These are phyloP conservation scores for Exophiala alcalophila DNA, from an alignment of 2,329 filamentous ascomycete species.

Conservation along the genomic window DNA sequence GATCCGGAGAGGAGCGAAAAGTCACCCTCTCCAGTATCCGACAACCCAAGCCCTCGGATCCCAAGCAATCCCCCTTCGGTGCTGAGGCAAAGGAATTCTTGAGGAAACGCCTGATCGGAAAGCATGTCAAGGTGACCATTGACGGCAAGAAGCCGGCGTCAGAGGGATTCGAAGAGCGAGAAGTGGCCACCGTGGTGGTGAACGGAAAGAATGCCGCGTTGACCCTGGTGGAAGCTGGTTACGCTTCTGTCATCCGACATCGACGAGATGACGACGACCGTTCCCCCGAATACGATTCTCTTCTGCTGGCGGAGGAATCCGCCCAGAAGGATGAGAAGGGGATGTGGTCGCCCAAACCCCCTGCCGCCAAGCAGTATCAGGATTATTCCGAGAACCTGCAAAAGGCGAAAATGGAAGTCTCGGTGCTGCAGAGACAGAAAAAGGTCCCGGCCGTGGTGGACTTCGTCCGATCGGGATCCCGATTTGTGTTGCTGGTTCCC, in stretches of 20 bases:
- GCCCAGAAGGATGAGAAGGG: conserved; percentile 88
- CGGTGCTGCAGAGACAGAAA: conserved; percentile 83
- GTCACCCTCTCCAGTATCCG: conserved; percentile 90
- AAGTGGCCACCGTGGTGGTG: conserved; percentile 82
- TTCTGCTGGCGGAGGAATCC: conserved; percentile 45
- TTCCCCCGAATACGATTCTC: conserved; percentile 81
- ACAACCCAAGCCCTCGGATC: conserved; percentile 84
- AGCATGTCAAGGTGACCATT: conserved; percentile 84
- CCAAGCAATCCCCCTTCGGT: conserved; percentile 81
- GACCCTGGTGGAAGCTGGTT: conserved; percentile 83
- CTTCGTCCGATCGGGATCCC: conserved; percentile 94
- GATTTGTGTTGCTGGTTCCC: conserved; percentile 88
- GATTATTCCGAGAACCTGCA: conserved; percentile 91
- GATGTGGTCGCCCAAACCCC: conserved; percentile 88
- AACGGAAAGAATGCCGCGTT: conserved; percentile 86
- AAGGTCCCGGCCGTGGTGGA: conserved; percentile 91
- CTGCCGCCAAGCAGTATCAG: conserved; percentile 75
- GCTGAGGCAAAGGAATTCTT: conserved; percentile 96
- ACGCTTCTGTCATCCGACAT: conserved; percentile 90
- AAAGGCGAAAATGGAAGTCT: conserved; percentile 91
- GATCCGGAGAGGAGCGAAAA: conserved; percentile 80
- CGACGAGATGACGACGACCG: conserved; percentile 91
- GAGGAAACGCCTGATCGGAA: conserved; percentile 90
- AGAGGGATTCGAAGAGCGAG: conserved; percentile 89
- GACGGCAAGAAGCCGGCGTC: conserved; percentile 87